These are phyloP conservation scores for Marasmius oreades DNA, from an alignment of 1,284 basidiomycete genomes.

Conservation along the genomic window DNA sequence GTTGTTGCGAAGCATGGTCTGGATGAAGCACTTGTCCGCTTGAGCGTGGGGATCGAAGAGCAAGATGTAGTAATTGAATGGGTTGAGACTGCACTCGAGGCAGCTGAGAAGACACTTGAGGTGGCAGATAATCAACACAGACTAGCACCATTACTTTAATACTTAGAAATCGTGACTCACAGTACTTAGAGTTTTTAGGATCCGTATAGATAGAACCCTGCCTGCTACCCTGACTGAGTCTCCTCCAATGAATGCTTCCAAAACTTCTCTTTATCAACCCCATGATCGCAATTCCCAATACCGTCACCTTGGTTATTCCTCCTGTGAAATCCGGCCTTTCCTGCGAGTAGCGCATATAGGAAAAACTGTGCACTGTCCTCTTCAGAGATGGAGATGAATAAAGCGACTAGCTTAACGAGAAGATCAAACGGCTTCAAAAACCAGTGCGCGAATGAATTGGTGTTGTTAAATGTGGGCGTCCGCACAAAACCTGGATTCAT, in stretches of 20 bases:
- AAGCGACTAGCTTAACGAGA: neutral
- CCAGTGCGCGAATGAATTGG: neutral
- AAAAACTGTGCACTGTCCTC: constrained; percentile 1
- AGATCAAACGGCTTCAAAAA: neutral
- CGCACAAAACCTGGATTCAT: neutral
- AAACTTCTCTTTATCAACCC: neutral
- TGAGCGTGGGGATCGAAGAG: constrained; percentile 91
- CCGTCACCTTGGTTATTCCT: neutral
- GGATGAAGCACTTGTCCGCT: constrained; percentile 79
- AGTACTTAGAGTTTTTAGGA: too few species aligned
- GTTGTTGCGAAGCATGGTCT: constrained; percentile 92
- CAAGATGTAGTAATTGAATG: constrained; percentile 50
- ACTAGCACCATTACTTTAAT: too few species aligned
- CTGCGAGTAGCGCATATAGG: neutral
- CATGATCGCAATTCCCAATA: neutral
- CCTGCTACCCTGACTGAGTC: neutral
- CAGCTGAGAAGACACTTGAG: constrained; percentile 61
- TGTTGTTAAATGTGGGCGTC: neutral
- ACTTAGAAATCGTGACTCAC: too few species aligned
- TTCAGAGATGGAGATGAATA: neutral
- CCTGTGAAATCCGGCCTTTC: neutral
- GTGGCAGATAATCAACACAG: too few species aligned
- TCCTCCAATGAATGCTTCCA: constrained; percentile 4
- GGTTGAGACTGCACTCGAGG: constrained; percentile 67
- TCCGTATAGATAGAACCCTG: too few species aligned